Evolutionary conservation across 1,284 basidiomycete genomes (phyloP).

Genomic region (Golubevia pallescens): DNA sequence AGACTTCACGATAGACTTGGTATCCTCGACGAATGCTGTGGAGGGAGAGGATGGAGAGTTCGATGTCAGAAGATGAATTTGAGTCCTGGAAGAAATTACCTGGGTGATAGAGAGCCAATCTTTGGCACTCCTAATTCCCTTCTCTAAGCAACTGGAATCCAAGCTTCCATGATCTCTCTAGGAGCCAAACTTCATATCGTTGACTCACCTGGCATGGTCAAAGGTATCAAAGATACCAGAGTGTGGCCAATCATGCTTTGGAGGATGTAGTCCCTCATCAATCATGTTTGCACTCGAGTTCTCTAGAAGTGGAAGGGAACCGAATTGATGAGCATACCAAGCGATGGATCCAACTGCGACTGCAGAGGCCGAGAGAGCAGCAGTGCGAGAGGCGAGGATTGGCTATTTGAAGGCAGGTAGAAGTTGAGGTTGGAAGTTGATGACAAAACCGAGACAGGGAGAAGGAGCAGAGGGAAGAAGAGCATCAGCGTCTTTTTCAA

Average conservation of each 20-base stretch:
- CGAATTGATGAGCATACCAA: constrained; percentile 2
- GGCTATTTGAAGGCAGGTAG: too few species aligned
- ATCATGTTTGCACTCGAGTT: not conserved
- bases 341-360: not conserved
- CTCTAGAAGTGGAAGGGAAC: not conserved
- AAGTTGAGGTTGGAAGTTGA: not conserved
- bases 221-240: not conserved
- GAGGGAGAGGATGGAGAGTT: too few species aligned
- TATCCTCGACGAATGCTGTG: constrained; percentile 93
- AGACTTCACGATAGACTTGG: constrained; percentile 98
- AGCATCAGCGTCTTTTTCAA: too few species aligned
- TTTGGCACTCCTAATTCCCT: too few species aligned
- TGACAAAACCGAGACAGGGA: not conserved
- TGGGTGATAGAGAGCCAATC: too few species aligned
- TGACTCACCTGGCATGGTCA: constrained; percentile 1
- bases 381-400: not conserved
- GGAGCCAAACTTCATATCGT: not conserved
- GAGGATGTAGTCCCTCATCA: constrained; percentile 2
- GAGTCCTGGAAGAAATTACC: too few species aligned
- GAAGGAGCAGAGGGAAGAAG: too few species aligned
- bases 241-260: not conserved
- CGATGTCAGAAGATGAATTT: too few species aligned
- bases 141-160: too few species aligned
- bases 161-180: too few species aligned
- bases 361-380: not conserved